Evolutionary conservation across 805 yeast genomes (phyloP).

Genomic region (Cyberlindnera misumaiensis): DNA sequence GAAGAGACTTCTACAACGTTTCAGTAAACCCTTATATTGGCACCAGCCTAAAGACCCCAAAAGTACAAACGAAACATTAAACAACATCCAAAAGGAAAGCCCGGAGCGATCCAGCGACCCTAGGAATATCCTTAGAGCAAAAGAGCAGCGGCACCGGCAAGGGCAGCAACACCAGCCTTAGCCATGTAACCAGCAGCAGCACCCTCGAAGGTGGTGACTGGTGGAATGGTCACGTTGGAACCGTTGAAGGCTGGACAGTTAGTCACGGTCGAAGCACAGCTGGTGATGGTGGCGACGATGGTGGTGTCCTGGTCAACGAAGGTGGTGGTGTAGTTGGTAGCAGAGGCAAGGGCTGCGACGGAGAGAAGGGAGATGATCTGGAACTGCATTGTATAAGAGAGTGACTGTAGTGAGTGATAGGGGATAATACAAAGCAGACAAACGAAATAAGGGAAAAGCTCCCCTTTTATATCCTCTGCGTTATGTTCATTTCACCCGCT

Average conservation of each 20-base stretch:
- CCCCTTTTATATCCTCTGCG: too few relatives aligned
- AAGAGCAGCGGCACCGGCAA: constrained; percentile 25
- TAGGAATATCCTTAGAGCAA: constrained; percentile 18
- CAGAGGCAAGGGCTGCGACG: constrained; percentile 21
- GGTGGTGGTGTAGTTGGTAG: constrained; percentile 15
- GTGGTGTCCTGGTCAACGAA: constrained; percentile 9
- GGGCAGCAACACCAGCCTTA: constrained; percentile 25
- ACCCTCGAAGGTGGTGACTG: constrained; percentile 24
- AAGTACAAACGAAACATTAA: not conserved
- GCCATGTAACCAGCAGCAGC: constrained; percentile 22
- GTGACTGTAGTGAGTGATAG: constrained; percentile 21
- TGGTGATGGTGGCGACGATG: constrained; percentile 12
- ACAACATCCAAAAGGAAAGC: not conserved
- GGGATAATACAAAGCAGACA: constrained; percentile 1
- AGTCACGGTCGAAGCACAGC: constrained; percentile 13
- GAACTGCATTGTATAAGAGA: constrained; percentile 27
- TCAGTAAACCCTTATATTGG: too few relatives aligned
- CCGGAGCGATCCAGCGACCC: not conserved
- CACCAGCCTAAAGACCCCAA: not conserved
- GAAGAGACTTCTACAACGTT: too few relatives aligned
- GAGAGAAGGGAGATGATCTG: constrained; percentile 23
- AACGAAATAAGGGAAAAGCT: not conserved
- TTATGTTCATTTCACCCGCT: too few relatives aligned
- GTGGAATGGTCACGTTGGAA: constrained; percentile 19
- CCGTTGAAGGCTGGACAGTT: constrained; percentile 16